Evolutionary conservation across 1,284 basidiomycete genomes (phyloP).

Genomic region (Irpex lacteus): DNA sequence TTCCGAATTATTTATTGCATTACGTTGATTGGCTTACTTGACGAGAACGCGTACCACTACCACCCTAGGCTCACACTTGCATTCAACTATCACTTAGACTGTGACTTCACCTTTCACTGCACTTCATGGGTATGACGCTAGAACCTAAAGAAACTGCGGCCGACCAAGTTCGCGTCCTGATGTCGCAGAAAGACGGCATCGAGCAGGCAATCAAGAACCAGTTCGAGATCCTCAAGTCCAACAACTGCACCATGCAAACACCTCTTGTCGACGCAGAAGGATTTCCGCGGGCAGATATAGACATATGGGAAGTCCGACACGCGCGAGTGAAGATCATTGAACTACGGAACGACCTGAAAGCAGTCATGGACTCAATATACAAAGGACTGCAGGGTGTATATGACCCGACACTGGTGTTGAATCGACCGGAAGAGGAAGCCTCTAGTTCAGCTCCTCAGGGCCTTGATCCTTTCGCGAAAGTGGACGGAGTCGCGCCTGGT

Average conservation of each 20-base stretch:
- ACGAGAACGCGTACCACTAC: background rate
- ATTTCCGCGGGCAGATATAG: constrained; percentile 81
- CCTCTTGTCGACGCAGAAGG: constrained; percentile 82
- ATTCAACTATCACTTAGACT: background rate
- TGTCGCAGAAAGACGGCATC: constrained; percentile 58
- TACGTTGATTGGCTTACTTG: background rate
- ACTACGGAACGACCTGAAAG: constrained; percentile 74
- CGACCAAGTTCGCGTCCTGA: constrained; percentile 56
- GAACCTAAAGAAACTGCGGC: constrained; percentile 43
- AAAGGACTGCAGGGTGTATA: constrained; percentile 67
- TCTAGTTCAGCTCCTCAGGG: background rate
- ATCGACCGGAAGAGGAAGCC: constrained; percentile 7
- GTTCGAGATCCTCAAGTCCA: constrained; percentile 54
- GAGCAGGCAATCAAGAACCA: constrained; percentile 64
- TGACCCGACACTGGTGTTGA: constrained; percentile 31
- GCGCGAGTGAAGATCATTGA: constrained; percentile 73
- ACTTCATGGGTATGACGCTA: constrained; percentile 43
- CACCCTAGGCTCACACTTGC: background rate
- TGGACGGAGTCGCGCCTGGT: constrained; percentile 72
- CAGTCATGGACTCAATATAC: constrained; percentile 65
- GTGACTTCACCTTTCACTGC: background rate
- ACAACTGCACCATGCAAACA: constrained; percentile 60
- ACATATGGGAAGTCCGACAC: constrained; percentile 78
- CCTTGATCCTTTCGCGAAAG: constrained; percentile 66
- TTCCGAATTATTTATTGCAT: background rate